Evolutionary conservation across 805 yeast species (phyloP), one percentile per base, ranked within the genome.

Genomic region (Pachysolen tannophilus): DNA sequence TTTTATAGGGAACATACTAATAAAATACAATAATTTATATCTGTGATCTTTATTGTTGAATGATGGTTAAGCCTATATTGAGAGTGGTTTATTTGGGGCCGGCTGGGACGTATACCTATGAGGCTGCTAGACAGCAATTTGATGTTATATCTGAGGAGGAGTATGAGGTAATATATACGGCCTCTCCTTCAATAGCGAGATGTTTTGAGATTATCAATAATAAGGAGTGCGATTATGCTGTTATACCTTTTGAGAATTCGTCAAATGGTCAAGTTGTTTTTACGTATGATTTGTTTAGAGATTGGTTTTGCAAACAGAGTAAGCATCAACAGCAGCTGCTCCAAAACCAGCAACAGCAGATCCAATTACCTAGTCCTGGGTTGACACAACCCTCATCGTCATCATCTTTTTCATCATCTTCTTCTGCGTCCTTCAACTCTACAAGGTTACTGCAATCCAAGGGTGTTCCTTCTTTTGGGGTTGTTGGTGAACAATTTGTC

Each of bases 181-280:
- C 71, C 2, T 75, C 73, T 36, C 40, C 54, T 3, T 57, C 67
- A 6, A 74, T 74, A 18, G 60, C 58, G 11, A 75, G 73, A 17
- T 90, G 97, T 51, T 82, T 90, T 52, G 61, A 65, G 32, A 53
- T 62, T 1, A 58, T 81, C 23, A 45, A 55, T 3, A 58, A 63
- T 8, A 58, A 58, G 14, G 45, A 48, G 3, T 77, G 76, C n/a
- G 78, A 77, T 35, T 78, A 63, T 49, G 78, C 90, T 0, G 81
- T 87, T 8, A 82, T 92, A 2, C 98, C 98, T 1, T 73, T 85
- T 46, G 97, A 90, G 49, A 90, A 90, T 60, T 87, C 97, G 3
- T 82, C 97, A 2, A 92, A 90, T 55, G 98, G 98, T 0, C 88
- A 82, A 45, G 98, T 92, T 6, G 82, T 79, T 2, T 73, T 80